phyloP scores from a whole-genome alignment of 495 filamentous ascomycete species.

The Hyphodiscus hymeniophilus region DNA sequence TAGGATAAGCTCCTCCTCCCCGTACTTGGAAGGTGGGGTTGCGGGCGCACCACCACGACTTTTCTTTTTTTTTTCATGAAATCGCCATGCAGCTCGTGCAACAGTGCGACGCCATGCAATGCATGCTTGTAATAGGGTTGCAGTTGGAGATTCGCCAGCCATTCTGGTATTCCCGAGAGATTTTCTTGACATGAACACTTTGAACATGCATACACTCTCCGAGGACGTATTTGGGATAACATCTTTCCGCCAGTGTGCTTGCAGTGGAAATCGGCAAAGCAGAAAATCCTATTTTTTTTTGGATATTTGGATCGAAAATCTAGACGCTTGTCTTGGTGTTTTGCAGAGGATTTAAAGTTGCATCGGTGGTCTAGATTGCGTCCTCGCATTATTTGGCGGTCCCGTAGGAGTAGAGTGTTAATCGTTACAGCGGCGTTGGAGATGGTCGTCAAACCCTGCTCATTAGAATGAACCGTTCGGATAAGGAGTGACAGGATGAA shows the following conservation, averaged over 20 bases:
- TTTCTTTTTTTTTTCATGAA: too few species aligned
- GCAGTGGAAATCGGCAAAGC: too few species aligned
- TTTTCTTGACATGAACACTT: too few species aligned
- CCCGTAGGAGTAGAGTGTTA: slow-evolving; percentile 9
- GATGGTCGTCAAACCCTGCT: neutral
- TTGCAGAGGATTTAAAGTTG: neutral
- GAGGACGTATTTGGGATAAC: too few species aligned
- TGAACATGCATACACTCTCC: too few species aligned
- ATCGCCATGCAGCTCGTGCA: neutral
- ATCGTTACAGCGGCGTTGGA: neutral
- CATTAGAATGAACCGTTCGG: neutral
- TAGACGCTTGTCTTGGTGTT: too few species aligned
- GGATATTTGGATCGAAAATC: too few species aligned
- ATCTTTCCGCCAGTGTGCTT: neutral
- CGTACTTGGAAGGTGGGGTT: neutral
- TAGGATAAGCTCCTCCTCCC: too few species aligned
- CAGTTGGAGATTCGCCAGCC: too few species aligned
- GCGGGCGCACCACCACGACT: neutral
- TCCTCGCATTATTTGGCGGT: slow-evolving; percentile 13
- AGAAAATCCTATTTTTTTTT: too few species aligned
- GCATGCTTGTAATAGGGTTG: slow-evolving; percentile 4
- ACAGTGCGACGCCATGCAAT: slow-evolving; percentile 3
- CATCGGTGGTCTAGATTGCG: neutral
- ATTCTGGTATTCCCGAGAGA: neutral
- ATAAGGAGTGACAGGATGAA: neutral